A percentile compares a stretch with the other conserved stretches of the same genome.
phyloP scores from a whole-genome alignment of 371 early-diverging fungal species.

The Mucor irregularis region DNA sequence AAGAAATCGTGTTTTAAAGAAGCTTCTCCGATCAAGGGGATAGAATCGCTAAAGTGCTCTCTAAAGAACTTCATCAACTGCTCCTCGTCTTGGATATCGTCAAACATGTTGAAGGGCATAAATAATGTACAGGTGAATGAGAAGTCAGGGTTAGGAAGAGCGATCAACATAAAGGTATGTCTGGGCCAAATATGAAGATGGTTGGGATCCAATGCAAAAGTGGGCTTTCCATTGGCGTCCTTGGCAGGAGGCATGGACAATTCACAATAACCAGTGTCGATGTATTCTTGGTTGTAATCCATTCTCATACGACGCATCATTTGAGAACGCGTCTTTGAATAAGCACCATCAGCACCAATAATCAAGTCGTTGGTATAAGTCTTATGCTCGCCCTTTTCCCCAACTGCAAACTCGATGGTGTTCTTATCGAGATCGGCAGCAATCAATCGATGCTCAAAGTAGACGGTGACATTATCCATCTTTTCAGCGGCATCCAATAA shows the following conservation, averaged over 20 bases:
- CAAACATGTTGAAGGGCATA: slow-evolving; percentile 89
- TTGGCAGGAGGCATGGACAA: slow-evolving; percentile 72
- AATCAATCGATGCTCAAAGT: slow-evolving; percentile 67
- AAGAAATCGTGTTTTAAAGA: slow-evolving; percentile 74
- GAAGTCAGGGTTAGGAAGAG: slow-evolving; percentile 88
- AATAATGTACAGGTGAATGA: slow-evolving; percentile 97
- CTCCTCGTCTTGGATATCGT: slow-evolving; percentile 66
- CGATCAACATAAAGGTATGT: slow-evolving; percentile 94
- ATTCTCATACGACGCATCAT: slow-evolving; percentile 76
- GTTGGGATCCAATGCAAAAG: slow-evolving; percentile 84
- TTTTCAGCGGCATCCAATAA: slow-evolving; percentile 73
- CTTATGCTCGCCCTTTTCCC: slow-evolving; percentile 12
- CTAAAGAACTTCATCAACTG: slow-evolving; percentile 77
- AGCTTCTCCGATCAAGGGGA: slow-evolving; percentile 78
- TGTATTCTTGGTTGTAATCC: slow-evolving; percentile 85
- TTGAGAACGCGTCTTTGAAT: slow-evolving; percentile 76
- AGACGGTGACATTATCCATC: slow-evolving; percentile 62
- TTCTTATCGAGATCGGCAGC: slow-evolving; percentile 67
- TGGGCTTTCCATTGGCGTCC: slow-evolving; percentile 48
- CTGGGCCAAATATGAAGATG: slow-evolving; percentile 98
- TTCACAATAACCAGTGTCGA: slow-evolving; percentile 92
- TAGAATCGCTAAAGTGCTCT: slow-evolving; percentile 81
- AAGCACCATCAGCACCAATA: slow-evolving; percentile 96
- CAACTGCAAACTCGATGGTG: slow-evolving; percentile 36
- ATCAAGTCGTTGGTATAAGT: slow-evolving; percentile 70